A percentile compares a stretch with the other conserved stretches of the same genome.
Conservation (phyloP, 164 flowering plant species). For the Macadamia tetraphylla region DNA sequence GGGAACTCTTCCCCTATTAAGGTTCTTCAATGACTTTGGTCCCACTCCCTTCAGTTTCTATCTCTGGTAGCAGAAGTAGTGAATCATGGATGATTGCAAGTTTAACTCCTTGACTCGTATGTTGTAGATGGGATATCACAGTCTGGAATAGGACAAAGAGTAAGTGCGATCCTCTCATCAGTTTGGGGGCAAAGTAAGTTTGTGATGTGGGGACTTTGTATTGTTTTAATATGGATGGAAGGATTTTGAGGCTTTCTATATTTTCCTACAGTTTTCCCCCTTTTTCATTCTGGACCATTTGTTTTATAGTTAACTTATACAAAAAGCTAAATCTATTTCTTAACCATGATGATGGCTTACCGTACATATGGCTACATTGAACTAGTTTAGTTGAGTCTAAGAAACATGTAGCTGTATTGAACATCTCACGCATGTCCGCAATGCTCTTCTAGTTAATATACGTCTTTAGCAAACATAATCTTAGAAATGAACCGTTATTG, state of each 20-base stretch:
- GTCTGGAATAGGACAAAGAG: conserved; percentile 96
- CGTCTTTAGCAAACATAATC: too few species aligned
- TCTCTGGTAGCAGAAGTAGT: too few species aligned
- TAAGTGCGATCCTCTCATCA: conserved; percentile 88
- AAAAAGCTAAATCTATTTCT: background rate
- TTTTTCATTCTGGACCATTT: background rate
- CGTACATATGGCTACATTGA: background rate
- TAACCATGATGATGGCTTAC: background rate
- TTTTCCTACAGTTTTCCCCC: background rate
- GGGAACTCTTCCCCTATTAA: too few species aligned
- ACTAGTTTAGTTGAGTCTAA: background rate
- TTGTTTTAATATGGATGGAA: background rate
- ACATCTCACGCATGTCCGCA: too few species aligned
- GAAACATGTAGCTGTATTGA: background rate
- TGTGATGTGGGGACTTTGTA: background rate
- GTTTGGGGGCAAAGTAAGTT: conserved; percentile 84
- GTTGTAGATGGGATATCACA: conserved; percentile 75
- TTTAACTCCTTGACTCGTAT: conserved; percentile 5
- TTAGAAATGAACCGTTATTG: background rate
- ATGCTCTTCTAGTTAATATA: too few species aligned
- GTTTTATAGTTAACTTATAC: too few species aligned
- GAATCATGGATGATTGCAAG: too few species aligned
- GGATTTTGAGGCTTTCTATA: background rate
- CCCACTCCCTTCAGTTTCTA: background rate
- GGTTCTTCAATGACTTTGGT: too few species aligned